Percentiles rank a stretch among this genome's conserved stretches.
These are phyloP conservation scores for Elaeagnus macrophylla DNA, from an alignment of 306 rosid species.

Conservation along the genomic window DNA sequence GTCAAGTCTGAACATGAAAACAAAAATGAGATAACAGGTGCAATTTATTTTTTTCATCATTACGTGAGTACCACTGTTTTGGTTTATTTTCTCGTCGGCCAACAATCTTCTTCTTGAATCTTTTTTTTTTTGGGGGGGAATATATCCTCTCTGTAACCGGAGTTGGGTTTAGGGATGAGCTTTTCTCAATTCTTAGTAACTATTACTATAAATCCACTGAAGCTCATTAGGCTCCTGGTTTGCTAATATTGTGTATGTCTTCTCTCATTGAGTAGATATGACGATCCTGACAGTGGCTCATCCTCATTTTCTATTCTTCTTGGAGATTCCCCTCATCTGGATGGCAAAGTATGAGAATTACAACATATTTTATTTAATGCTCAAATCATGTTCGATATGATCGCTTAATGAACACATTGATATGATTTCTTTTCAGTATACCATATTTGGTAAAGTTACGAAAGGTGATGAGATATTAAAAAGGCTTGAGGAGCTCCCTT, in stretches of 20 bases:
- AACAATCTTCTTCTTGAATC: no score
- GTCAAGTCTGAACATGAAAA: no score
- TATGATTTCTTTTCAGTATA: constrained; percentile 46
- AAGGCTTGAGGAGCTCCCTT: constrained; percentile 79
- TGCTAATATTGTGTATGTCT: not conserved
- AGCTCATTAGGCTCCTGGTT: not conserved
- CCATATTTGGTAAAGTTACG: constrained; percentile 89
- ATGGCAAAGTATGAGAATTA: constrained; percentile 45
- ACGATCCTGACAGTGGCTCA: constrained; percentile 68
- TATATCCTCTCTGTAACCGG: no score
- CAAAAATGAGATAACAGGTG: no score
- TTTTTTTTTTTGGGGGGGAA: no score
- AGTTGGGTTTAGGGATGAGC: no score
- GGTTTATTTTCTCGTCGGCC: no score
- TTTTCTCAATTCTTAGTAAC: no score
- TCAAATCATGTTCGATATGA: constrained; percentile 3
- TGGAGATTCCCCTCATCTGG: constrained; percentile 88
- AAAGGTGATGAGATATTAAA: constrained; percentile 73
- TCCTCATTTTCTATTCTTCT: constrained; percentile 90
- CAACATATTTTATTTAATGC: constrained; percentile 5
- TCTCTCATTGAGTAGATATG: constrained; percentile 37
- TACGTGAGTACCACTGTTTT: no score
- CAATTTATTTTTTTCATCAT: no score
- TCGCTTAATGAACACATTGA: constrained; percentile 23
- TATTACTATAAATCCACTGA: constrained; percentile 7